Base-by-base conservation (phyloP, 2,329 filamentous ascomycete genomes). In the Clonostachys rosea region DNA sequence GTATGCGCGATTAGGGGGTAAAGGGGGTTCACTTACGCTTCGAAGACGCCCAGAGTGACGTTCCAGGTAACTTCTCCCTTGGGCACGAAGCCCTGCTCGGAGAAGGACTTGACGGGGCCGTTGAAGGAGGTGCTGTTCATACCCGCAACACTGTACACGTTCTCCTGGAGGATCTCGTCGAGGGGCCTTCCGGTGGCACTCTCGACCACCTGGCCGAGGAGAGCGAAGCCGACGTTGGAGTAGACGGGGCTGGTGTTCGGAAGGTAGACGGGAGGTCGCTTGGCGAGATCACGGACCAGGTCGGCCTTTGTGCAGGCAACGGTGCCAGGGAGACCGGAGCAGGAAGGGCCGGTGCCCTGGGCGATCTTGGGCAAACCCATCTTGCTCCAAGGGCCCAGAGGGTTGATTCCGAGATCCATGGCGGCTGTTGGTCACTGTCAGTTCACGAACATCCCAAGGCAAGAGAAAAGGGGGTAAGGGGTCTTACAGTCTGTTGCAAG, bases 171-270 rank as follows among this genome's bases (percentile, higher is more conserved):
- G 5, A 74, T 59, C 2, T 73, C 59, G 2, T 60, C 56, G 16
- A 71, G 68, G 0, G 66, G 52, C 42, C 64, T 65, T 5, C 68
- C 67, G 1, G 69, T 71, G 0, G 71, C 63, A 6, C 64, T 64
- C 49, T 76, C 70, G 1, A 79, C 59, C 0, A 70, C 70, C 1
- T 71, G 58, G 3, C 70, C 72, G 1, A 78, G 64, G 3, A 76
- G 48, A 2, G 67, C 58, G 17, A 73, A 72, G 1, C 64, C 74
- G 4, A 69, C 59, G 51, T 79, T 78, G 30, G 74, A 73, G 55
- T 81, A 81, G 4, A 66, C 60, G 0, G 76, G 73, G 4, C 62
- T 69, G 0, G 66, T 63, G 51, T 70, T 74, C 0, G 75, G 67
- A 0, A 59, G 54, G 44, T 71, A 75, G 2, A 67, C 59, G 0